These are phyloP conservation scores for Quercus parvula DNA, from an alignment of 306 rosid genomes.

Conservation along the genomic window DNA sequence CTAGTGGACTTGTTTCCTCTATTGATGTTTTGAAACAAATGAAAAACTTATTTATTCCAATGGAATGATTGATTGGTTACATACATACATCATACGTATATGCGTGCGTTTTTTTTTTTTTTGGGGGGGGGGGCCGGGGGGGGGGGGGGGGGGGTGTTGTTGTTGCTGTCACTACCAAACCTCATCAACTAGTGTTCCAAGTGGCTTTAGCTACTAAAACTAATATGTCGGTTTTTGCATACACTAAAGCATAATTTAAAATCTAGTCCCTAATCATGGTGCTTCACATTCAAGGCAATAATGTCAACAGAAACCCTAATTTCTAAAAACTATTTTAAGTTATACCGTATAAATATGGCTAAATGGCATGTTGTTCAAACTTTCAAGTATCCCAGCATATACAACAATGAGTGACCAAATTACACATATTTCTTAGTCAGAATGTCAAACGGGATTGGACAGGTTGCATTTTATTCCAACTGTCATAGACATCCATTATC, in stretches of 20 bases:
- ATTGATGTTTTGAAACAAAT: not conserved
- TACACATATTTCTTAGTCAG: too few species aligned
- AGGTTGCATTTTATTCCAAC: not conserved
- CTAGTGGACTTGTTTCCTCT: not conserved
- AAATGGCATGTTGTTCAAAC: conserved; percentile 6
- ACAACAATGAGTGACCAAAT: not conserved
- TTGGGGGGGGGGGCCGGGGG: too few species aligned
- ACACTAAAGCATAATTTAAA: not conserved
- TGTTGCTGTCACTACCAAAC: not conserved
- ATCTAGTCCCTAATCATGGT: not conserved
- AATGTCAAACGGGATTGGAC: too few species aligned
- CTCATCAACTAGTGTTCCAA: not conserved
- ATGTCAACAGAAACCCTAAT: conserved; percentile 40
- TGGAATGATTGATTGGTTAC: not conserved
- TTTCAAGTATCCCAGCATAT: conserved; percentile 8
- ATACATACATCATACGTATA: not conserved
- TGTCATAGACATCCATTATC: not conserved
- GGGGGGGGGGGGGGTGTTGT: too few species aligned
- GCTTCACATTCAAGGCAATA: not conserved
- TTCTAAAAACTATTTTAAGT: not conserved
- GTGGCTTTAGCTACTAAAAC: not conserved
- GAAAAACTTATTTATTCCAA: not conserved
- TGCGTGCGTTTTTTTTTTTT: too few species aligned
- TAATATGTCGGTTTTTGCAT: not conserved
- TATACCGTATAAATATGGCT: not conserved